Percentiles rank a stretch among this genome's conserved stretches.
Conservation (phyloP, 768 basidiomycete species). For the Trametes sanguinea region DNA sequence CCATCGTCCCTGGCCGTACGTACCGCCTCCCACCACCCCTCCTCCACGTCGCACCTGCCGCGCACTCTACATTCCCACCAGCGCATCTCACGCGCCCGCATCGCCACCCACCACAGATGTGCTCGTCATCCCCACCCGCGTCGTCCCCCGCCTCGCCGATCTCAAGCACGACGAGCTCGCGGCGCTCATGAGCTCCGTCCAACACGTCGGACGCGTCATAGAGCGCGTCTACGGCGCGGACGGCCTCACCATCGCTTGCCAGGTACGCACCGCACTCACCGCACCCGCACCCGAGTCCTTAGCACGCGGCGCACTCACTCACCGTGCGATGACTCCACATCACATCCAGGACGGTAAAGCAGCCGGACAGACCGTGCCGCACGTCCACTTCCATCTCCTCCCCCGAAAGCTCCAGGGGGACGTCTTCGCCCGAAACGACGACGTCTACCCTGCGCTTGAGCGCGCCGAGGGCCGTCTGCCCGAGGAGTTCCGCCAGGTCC, state of each 20-base stretch:
- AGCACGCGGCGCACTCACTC: not conserved
- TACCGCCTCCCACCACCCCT: constrained; percentile 22
- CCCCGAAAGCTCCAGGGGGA: constrained; percentile 78
- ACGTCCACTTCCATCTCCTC: constrained; percentile 95
- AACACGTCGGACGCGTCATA: constrained; percentile 75
- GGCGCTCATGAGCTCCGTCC: constrained; percentile 79
- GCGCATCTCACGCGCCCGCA: constrained; percentile 35
- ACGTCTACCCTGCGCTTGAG: constrained; percentile 82
- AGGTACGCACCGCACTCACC: constrained; percentile 44
- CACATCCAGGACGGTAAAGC: constrained; percentile 76
- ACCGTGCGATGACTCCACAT: not conserved
- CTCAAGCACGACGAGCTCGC: constrained; percentile 60
- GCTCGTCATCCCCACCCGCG: constrained; percentile 53
- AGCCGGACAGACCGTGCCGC: constrained; percentile 84
- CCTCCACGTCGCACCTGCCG: no score
- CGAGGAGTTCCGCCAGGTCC: constrained; percentile 35
- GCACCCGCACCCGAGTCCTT: not conserved
- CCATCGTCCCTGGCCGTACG: constrained; percentile 92
- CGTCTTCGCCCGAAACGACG: constrained; percentile 65
- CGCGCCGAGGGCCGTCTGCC: constrained; percentile 54
- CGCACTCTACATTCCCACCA: not conserved
- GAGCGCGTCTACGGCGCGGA: constrained; percentile 84
- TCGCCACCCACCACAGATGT: constrained; percentile 43
- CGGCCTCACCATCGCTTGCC: constrained; percentile 84
- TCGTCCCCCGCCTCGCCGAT: constrained; percentile 51